phyloP scores from a whole-genome alignment of 2,329 filamentous ascomycete species.

The Cryphonectria japonica region DNA sequence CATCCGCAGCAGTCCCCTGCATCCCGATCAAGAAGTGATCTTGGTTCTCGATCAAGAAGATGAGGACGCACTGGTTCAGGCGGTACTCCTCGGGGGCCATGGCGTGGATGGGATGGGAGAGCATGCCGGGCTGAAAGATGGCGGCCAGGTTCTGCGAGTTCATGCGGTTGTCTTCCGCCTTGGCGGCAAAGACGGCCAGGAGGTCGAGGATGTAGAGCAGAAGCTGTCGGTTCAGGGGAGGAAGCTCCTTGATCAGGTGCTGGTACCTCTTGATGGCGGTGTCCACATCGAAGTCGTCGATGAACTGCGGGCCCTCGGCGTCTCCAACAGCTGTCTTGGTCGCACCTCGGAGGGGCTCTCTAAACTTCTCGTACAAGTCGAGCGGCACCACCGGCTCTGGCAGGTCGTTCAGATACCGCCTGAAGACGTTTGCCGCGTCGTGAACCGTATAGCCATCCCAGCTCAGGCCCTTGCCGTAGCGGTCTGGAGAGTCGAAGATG shows the following conservation, averaged over 20 bases:
- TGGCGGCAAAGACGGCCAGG: constrained; percentile 94
- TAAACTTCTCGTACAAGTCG: constrained; percentile 89
- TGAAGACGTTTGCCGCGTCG: constrained; percentile 94
- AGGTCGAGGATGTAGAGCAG: constrained; percentile 95
- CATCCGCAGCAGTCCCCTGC: constrained; percentile 97
- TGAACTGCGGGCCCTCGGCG: constrained; percentile 69
- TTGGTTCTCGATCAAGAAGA: constrained; percentile 97
- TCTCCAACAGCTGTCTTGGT: constrained; percentile 75
- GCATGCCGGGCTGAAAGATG: constrained; percentile 95
- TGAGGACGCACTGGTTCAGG: constrained; percentile 93
- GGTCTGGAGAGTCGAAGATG: constrained; percentile 90
- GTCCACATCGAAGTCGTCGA: constrained; percentile 74
- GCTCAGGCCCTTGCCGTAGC: constrained; percentile 94
- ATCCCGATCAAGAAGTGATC: constrained; percentile 98
- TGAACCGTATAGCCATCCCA: constrained; percentile 99
- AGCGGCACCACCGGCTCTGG: constrained; percentile 96
- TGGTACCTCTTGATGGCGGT: constrained; percentile 85
- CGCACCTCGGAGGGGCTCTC: constrained; percentile 74
- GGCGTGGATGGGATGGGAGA: constrained; percentile 91
- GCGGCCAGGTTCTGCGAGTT: constrained; percentile 91
- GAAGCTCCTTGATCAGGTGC: constrained; percentile 86
- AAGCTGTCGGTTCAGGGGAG: constrained; percentile 89
- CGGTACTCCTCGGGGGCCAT: constrained; percentile 96
- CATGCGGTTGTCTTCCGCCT: constrained; percentile 97
- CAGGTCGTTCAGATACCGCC: constrained; percentile 92